Conservation (phyloP, 192 early-diverging fungal species). For the Globomyces pollinis-pini region DNA sequence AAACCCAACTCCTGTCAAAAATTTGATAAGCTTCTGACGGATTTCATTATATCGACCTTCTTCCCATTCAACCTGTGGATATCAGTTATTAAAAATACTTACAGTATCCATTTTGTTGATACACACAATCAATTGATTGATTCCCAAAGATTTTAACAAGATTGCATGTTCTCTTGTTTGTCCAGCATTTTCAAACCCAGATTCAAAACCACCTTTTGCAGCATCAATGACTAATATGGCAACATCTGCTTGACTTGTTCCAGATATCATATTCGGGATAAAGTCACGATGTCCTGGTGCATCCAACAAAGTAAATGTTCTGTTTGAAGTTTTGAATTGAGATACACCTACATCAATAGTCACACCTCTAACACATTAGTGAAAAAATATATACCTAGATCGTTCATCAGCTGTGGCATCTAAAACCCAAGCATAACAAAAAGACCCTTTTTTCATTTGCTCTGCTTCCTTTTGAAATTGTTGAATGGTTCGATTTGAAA, state of each 20-base stretch:
- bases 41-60: constrained; percentile 76
- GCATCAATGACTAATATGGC: constrained; percentile 90
- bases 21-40: constrained; percentile 51
- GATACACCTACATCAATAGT: constrained; percentile 95
- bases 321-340: constrained; percentile 72
- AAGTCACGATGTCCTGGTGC: constrained; percentile 98
- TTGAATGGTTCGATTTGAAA: constrained; percentile 75
- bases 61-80: constrained; percentile 63
- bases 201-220: constrained; percentile 83
- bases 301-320: constrained; percentile 83
- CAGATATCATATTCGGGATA: constrained; percentile 98
- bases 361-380: constrained; percentile 72
- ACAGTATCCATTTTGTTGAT: constrained; percentile 93
- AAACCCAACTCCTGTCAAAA: constrained; percentile 77
- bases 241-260: constrained; percentile 90
- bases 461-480: constrained; percentile 87
- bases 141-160: constrained; percentile 84
- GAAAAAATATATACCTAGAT: constrained; percentile 34
- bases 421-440: constrained; percentile 96
- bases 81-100: constrained; percentile 5
- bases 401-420: constrained; percentile 95
- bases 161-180: constrained; percentile 96
- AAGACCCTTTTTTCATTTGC: constrained; percentile 89
- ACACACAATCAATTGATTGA: constrained; percentile 84
- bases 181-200: constrained; percentile 88